Evolutionary conservation across 768 basidiomycete genomes (phyloP).

Genomic region (Russula lepida): DNA sequence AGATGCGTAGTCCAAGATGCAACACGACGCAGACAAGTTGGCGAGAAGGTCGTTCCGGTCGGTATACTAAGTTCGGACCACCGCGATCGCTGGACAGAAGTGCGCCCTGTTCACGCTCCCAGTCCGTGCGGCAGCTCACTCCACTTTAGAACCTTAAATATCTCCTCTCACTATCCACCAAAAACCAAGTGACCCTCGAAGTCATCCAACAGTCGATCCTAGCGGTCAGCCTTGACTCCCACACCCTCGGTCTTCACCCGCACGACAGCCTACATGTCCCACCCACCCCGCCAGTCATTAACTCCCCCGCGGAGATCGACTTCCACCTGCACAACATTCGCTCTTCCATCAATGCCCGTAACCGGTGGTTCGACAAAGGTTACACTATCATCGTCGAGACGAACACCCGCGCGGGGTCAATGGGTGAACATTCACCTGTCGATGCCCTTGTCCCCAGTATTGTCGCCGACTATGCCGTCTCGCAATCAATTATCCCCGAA

Average conservation of each 20-base stretch:
- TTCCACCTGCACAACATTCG: constrained; percentile 71
- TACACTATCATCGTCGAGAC: constrained; percentile 78
- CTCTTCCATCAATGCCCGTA: constrained; percentile 54
- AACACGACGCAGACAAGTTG: constrained; percentile 36
- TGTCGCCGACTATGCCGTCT: constrained; percentile 73
- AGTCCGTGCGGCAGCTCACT: background rate
- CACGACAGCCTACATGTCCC: constrained; percentile 20
- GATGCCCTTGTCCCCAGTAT: constrained; percentile 89
- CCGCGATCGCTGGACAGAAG: constrained; percentile 74
- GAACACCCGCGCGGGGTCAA: constrained; percentile 74
- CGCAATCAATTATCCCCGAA: constrained; percentile 50
- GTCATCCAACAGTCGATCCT: constrained; percentile 70
- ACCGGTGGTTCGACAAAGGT: constrained; percentile 89
- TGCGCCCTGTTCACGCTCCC: constrained; percentile 29
- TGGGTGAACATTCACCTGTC: constrained; percentile 85
- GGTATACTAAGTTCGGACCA: constrained; percentile 73
- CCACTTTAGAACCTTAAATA: constrained; percentile 57
- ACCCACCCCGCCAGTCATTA: constrained; percentile 5
- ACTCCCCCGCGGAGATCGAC: constrained; percentile 39
- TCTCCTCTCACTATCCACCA: constrained; percentile 56
- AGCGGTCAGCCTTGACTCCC: constrained; percentile 73
- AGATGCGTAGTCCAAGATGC: constrained; percentile 50
- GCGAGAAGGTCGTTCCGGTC: constrained; percentile 53
- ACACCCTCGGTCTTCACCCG: constrained; percentile 32
- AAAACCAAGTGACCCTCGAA: constrained; percentile 52